Evolutionary conservation across 169 alveolate genomes (phyloP).

Genomic region (Eimeria zaria): DNA sequence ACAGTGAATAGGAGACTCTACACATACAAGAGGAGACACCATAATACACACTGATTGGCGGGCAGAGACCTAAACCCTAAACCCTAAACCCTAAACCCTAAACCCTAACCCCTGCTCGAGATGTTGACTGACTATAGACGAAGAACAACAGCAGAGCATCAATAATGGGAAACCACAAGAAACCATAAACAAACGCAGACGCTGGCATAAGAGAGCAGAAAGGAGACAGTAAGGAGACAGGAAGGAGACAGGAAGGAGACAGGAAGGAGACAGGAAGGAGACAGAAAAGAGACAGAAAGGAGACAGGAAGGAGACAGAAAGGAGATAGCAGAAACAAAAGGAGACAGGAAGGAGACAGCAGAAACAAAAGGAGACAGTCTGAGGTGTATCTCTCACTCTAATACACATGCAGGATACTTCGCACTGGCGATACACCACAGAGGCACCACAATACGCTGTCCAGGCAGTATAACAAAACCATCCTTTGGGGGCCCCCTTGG

Average conservation of each 20-base stretch:
- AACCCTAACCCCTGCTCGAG: neutral
- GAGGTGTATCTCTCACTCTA: too few relatives aligned
- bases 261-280: neutral
- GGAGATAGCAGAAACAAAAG: neutral
- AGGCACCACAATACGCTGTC: slow-evolving; percentile 34
- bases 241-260: neutral
- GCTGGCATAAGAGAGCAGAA: neutral
- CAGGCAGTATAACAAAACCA: slow-evolving; percentile 11
- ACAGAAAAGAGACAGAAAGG: too few relatives aligned
- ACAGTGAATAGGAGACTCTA: slow-evolving; percentile 25
- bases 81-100: neutral
- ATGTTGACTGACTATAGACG: too few relatives aligned
- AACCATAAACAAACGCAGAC: neutral
- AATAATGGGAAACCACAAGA: too few relatives aligned
- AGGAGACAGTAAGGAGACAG: neutral
- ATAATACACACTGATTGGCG: neutral
- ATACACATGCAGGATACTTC: slow-evolving; percentile 34
- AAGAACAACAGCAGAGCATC: too few relatives aligned
- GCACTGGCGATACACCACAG: slow-evolving; percentile 75
- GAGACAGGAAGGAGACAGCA: neutral
- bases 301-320: too few relatives aligned
- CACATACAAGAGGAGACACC: neutral
- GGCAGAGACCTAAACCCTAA: neutral
- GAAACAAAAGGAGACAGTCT: neutral
- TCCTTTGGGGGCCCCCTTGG: neutral